Evolutionary conservation across 345 rosid species (phyloP).

Genomic region (Pistacia vera): DNA sequence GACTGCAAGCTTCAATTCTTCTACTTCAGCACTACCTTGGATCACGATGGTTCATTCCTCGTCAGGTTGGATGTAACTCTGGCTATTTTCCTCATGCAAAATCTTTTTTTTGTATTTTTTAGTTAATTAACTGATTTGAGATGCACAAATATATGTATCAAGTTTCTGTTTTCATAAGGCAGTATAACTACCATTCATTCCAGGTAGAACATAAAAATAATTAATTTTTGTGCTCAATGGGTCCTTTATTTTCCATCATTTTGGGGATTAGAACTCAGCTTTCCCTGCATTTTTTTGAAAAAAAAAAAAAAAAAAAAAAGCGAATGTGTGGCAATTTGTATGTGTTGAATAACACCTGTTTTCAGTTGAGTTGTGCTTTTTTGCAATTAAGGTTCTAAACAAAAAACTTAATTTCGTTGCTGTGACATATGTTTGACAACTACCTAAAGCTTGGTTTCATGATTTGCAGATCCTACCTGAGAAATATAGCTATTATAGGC

Average conservation of each 20-base stretch:
- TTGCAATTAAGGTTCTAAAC: neutral
- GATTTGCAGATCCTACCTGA: slow-evolving; percentile 83
- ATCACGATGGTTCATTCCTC: slow-evolving; percentile 95
- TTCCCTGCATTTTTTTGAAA: neutral
- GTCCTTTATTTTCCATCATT: neutral
- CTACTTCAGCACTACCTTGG: slow-evolving; percentile 96
- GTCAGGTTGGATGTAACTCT: slow-evolving; percentile 61
- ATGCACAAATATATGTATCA: neutral
- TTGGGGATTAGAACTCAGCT: neutral
- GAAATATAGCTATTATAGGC: slow-evolving; percentile 88
- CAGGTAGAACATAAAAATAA: too few species aligned
- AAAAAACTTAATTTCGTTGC: too few species aligned
- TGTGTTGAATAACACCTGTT: neutral
- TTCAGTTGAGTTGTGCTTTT: neutral
- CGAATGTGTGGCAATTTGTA: neutral
- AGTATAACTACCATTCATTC: neutral
- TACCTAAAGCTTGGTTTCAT: neutral
- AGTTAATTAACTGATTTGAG: slow-evolving; percentile 1
- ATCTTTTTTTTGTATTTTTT: neutral
- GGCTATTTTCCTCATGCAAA: slow-evolving; percentile 13
- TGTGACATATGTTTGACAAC: neutral
- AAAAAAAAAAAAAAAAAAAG: too few species aligned
- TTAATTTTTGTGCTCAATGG: too few species aligned
- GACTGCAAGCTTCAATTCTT: slow-evolving; percentile 85
- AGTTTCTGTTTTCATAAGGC: neutral